These are phyloP conservation scores for Pseudogymnoascus sp. DNA, from an alignment of 2,329 filamentous ascomycete species.

Conservation along the genomic window DNA sequence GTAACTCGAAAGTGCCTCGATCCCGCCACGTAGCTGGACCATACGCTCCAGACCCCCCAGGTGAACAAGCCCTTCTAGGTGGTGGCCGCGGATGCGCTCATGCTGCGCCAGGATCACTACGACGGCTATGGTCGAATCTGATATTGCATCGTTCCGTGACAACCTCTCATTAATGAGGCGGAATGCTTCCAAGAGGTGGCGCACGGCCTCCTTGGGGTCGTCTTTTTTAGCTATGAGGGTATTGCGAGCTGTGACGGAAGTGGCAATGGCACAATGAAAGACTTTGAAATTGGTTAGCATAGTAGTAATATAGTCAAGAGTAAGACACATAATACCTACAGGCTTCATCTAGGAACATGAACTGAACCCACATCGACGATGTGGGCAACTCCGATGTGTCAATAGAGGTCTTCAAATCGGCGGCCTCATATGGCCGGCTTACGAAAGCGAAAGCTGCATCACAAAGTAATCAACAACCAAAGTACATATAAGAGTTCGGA, in stretches of 20 bases:
- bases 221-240: conserved; percentile 7
- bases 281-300: conserved; percentile 14
- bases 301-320: not conserved
- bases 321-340: conserved; percentile 20
- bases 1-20: conserved; percentile 16
- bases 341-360: conserved; percentile 28
- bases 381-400: not conserved
- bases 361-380: conserved; percentile 21
- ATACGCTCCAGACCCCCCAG: conserved; percentile 27
- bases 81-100: conserved; percentile 21
- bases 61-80: conserved; percentile 24
- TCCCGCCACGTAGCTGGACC: conserved; percentile 28
- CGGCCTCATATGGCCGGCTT: conserved; percentile 9
- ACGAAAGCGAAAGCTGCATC: conserved; percentile 14
- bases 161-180: conserved; percentile 27
- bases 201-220: conserved; percentile 17
- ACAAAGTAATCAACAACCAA: not conserved
- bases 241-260: conserved; percentile 18
- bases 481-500: not conserved
- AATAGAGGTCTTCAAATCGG: conserved; percentile 11
- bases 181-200: conserved; percentile 24
- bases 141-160: conserved; percentile 19
- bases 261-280: conserved; percentile 27
- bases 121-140: conserved; percentile 26
- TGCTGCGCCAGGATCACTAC: conserved; percentile 26